Conservation (phyloP, 768 basidiomycete species). For the Macrocybe gigantea region DNA sequence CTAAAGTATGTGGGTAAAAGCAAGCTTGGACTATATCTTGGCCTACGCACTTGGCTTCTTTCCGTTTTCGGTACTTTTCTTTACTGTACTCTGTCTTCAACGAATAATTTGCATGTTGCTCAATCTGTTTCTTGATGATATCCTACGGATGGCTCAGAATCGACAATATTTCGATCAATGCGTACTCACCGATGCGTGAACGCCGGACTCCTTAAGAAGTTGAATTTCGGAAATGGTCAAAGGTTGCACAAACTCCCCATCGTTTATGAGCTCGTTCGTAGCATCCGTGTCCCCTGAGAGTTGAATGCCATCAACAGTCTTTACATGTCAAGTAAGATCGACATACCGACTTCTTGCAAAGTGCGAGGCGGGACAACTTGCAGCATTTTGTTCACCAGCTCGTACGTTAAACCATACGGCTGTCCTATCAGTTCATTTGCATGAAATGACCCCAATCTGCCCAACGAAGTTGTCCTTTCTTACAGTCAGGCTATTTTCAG, state of each 20-base stretch:
- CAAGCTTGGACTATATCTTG: neutral
- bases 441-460: constrained; percentile 82
- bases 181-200: constrained; percentile 60
- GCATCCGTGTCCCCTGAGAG: constrained; percentile 88
- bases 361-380: constrained; percentile 54
- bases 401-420: constrained; percentile 85
- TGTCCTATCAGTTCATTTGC: constrained; percentile 74
- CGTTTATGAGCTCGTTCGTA: constrained; percentile 94
- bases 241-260: constrained; percentile 78
- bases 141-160: constrained; percentile 45
- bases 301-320: constrained; percentile 2
- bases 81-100: constrained; percentile 98
- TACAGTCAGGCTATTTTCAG: neutral
- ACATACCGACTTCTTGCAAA: constrained; percentile 76
- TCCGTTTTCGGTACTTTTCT: constrained; percentile 95
- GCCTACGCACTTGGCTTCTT: constrained; percentile 83
- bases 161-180: neutral
- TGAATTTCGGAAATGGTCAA: constrained; percentile 82
- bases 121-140: constrained; percentile 93
- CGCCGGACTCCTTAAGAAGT: constrained; percentile 73
- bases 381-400: constrained; percentile 71
- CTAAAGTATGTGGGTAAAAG: constrained; percentile 31
- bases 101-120: constrained; percentile 84
- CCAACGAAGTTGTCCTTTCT: constrained; percentile 63
- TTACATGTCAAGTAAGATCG: neutral